Percentiles rank a stretch among this genome's conserved stretches.
These are phyloP conservation scores for Sisymbrium irio DNA, from an alignment of 345 rosid species.

Conservation along the genomic window DNA sequence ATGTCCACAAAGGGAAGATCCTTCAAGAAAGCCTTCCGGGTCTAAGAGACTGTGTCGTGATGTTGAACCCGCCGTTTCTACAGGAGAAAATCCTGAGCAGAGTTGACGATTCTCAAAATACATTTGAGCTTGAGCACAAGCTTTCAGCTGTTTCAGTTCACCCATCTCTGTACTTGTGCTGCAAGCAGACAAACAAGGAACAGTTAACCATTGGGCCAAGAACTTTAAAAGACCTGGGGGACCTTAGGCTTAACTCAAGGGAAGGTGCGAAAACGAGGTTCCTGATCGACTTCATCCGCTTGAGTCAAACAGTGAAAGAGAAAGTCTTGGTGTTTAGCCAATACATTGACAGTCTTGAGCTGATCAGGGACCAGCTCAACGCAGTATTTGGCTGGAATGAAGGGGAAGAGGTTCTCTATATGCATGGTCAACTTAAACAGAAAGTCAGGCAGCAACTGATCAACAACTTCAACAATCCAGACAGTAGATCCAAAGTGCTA, in stretches of 20 bases:
- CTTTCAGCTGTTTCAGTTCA: conserved; percentile 54
- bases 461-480: conserved; percentile 51
- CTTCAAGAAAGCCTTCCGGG: conserved; percentile 65
- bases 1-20: conserved; percentile 61
- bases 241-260: conserved; percentile 31
- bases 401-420: conserved; percentile 44
- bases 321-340: conserved; percentile 77
- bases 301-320: conserved; percentile 45
- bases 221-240: conserved; percentile 17
- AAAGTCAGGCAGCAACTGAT: conserved; percentile 50
- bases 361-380: conserved; percentile 46
- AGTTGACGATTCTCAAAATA: conserved; percentile 28
- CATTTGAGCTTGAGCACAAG: conserved; percentile 30
- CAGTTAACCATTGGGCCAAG: conserved; percentile 1
- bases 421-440: conserved; percentile 45
- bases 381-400: conserved; percentile 44
- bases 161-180: conserved; percentile 45
- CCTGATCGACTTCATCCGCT: conserved; percentile 47
- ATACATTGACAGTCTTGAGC: conserved; percentile 44
- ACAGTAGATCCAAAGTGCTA: conserved; percentile 54
- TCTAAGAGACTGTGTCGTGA: conserved; percentile 52
- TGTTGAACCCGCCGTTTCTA: conserved; percentile 41
- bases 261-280: conserved; percentile 67
- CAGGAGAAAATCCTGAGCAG: conserved; percentile 48
- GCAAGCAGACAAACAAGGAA: conserved; percentile 13